These are phyloP conservation scores for Rhizodiscina lignyota DNA, from an alignment of 495 filamentous ascomycete species.

Conservation along the genomic window DNA sequence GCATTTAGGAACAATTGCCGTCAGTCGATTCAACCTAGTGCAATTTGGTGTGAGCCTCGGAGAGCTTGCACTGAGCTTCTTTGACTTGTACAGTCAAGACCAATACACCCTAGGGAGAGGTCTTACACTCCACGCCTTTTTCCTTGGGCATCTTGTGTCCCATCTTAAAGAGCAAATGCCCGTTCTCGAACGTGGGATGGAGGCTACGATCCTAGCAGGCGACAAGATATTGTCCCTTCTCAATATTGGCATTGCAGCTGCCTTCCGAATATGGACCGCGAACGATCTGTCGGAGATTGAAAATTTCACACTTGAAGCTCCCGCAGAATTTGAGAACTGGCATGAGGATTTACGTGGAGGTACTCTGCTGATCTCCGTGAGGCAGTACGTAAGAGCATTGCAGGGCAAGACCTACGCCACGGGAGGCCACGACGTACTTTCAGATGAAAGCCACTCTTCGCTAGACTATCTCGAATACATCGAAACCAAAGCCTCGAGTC, in stretches of 20 bases:
- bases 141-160: slow-evolving; percentile 54
- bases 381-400: slow-evolving; percentile 61
- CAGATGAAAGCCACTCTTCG: slow-evolving; percentile 52
- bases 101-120: slow-evolving; percentile 53
- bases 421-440: slow-evolving; percentile 42
- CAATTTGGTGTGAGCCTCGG: slow-evolving; percentile 50
- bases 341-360: slow-evolving; percentile 63
- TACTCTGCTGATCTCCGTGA: slow-evolving; percentile 47
- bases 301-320: slow-evolving; percentile 50
- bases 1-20: slow-evolving; percentile 54
- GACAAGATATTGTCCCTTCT: slow-evolving; percentile 63
- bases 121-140: slow-evolving; percentile 53
- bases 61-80: slow-evolving; percentile 43
- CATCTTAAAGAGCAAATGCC: slow-evolving; percentile 42
- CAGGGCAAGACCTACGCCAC: slow-evolving; percentile 64
- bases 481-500: slow-evolving; percentile 31
- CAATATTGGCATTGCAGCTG: slow-evolving; percentile 54
- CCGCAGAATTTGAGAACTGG: slow-evolving; percentile 66
- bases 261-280: slow-evolving; percentile 53
- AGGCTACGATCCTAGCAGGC: slow-evolving; percentile 51
- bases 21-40: slow-evolving; percentile 56
- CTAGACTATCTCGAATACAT: slow-evolving; percentile 43
- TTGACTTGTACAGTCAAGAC: slow-evolving; percentile 46
- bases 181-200: slow-evolving; percentile 49
- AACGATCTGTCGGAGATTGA: slow-evolving; percentile 66